These are phyloP conservation scores for Hyphopichia homilentoma DNA, from an alignment of 805 yeast species.

Conservation along the genomic window DNA sequence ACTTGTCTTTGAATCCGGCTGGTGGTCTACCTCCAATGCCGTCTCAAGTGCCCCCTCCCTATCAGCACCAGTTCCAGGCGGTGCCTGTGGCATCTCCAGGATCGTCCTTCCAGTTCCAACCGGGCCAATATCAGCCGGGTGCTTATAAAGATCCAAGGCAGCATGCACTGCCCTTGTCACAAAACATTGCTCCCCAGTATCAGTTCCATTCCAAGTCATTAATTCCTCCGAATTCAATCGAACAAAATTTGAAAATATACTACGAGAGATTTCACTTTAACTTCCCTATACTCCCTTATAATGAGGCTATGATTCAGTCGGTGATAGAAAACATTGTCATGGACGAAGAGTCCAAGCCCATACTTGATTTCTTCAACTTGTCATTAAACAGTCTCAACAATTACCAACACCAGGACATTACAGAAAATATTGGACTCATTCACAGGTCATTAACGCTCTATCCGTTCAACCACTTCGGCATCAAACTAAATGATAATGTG, in stretches of 20 bases:
- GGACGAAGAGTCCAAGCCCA: conserved; percentile 23
- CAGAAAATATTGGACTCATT: conserved; percentile 31
- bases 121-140: conserved; percentile 6
- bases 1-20: conserved; percentile 7
- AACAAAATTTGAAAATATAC: conserved; percentile 35
- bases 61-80: conserved; percentile 6
- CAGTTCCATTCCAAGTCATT: conserved; percentile 3
- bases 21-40: conserved; percentile 7
- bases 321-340: conserved; percentile 16
- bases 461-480: conserved; percentile 24
- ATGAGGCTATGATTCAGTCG: conserved; percentile 20
- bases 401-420: conserved; percentile 22
- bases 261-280: conserved; percentile 40
- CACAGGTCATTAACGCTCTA: conserved; percentile 32
- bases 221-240: conserved; percentile 19
- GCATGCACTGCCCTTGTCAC: conserved; percentile 7
- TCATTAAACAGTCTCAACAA: conserved; percentile 38
- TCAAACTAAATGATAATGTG: conserved; percentile 21
- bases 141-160: conserved; percentile 9
- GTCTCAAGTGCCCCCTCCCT: conserved; percentile 2
- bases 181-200: conserved; percentile 2
- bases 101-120: conserved; percentile 3
- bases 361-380: conserved; percentile 39
- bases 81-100: conserved; percentile 3
- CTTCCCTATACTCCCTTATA: conserved; percentile 44